Base-by-base conservation (phyloP, 2,329 filamentous ascomycete genomes). In the Ceratocystis cacaofunesta region DNA sequence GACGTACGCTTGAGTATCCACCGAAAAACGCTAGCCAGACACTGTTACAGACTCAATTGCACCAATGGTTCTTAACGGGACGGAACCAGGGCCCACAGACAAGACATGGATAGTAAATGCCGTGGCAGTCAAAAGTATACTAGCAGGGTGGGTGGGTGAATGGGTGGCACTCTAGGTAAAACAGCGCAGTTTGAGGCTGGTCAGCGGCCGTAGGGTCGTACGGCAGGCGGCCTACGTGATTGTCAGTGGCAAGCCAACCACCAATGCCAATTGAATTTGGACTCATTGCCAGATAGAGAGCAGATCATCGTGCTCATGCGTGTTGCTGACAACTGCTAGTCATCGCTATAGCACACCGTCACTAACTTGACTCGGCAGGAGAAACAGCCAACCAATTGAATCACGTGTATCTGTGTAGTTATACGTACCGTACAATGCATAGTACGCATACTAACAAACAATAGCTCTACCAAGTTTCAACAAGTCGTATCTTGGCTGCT, bases 71-170 rank as follows among this genome's bases (percentile, higher is more conserved):
- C 52, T 36, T 2, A 19, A 58, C 55, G 7, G 17, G 17, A 52
- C 17, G n/a, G 30, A 36, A 36, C 28, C 25, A 30, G 28, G 55
- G 15, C 6, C 7, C 32, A 30, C 55, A 28, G 25, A 58, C 28
- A 25, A n/a, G 28, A 28, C 55, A 58, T 30, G 55, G 55, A 32
- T 36, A 17, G 25, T n/a, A 30, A 58, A 19, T 58, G 28, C 55
- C 28, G 55, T n/a, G 30, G 15, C 28, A 58, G 55, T 2, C 55
- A 58, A 58, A 58, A 58, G 55, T 58, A 58, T 58, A 58, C 55
- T 36, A 32, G 8, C 55, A 58, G 5, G 12, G 36, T 41, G 36
- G 4, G 22, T 22, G 22, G 22, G 22, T 22, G 22, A 22, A 8
- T 41, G 36, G 5, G 55, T 58, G 19, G 15, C 28, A 58, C 55